These are phyloP conservation scores for Podaxis sp. DNA, from an alignment of 768 basidiomycete species.

Conservation along the genomic window DNA sequence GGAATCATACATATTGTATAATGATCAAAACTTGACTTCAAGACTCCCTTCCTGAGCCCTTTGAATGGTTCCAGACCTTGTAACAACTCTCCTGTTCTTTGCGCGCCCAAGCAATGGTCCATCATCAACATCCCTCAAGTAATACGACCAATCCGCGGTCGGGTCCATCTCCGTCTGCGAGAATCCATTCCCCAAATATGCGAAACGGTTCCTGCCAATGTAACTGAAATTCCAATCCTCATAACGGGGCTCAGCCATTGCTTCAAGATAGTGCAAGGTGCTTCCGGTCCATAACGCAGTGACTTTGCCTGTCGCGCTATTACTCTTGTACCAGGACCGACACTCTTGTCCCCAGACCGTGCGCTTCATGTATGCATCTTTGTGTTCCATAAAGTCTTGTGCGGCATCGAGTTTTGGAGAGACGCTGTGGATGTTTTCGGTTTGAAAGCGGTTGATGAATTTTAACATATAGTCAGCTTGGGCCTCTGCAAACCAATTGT, in stretches of 20 bases:
- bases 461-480: slow-evolving; percentile 30
- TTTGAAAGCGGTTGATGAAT: slow-evolving; percentile 29
- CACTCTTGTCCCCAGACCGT: slow-evolving; percentile 29
- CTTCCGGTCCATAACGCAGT: slow-evolving; percentile 32
- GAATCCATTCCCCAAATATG: slow-evolving; percentile 29
- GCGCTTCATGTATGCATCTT: slow-evolving; percentile 28
- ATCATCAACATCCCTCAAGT: slow-evolving; percentile 23
- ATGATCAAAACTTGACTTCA: background rate
- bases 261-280: slow-evolving; percentile 31
- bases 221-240: slow-evolving; percentile 33
- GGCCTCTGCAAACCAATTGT: slow-evolving; percentile 20
- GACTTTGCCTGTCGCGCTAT: slow-evolving; percentile 20
- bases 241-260: slow-evolving; percentile 26
- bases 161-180: slow-evolving; percentile 28
- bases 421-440: slow-evolving; percentile 32
- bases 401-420: slow-evolving; percentile 29
- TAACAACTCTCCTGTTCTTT: slow-evolving; percentile 12
- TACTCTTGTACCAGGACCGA: slow-evolving; percentile 31
- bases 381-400: slow-evolving; percentile 27
- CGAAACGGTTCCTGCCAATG: slow-evolving; percentile 26
- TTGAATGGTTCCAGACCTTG: slow-evolving; percentile 1
- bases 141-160: slow-evolving; percentile 29
- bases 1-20: background rate
- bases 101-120: slow-evolving; percentile 19
- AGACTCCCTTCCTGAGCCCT: background rate